These are phyloP conservation scores for Xylariales sp. DNA, from an alignment of 2,329 filamentous ascomycete genomes.

Conservation along the genomic window DNA sequence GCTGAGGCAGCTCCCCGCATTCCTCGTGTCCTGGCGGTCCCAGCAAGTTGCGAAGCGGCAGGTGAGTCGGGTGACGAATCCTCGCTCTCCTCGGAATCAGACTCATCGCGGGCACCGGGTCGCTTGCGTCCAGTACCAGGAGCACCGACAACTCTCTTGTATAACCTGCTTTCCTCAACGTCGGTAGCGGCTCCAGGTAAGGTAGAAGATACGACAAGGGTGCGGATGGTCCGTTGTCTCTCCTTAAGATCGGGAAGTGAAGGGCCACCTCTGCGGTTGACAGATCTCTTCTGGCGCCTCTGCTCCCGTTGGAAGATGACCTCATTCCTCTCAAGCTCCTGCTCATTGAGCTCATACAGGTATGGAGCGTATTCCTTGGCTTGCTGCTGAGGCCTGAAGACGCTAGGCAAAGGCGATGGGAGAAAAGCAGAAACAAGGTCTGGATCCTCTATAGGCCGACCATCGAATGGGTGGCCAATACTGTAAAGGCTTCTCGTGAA, in stretches of 20 bases:
- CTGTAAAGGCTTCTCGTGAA: conserved; percentile 93
- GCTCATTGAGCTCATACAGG: conserved; percentile 88
- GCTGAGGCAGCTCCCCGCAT: conserved; percentile 85
- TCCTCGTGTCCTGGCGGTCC: conserved; percentile 79
- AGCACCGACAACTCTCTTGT: conserved; percentile 66
- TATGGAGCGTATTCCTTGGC: conserved; percentile 94
- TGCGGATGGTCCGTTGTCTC: conserved; percentile 86
- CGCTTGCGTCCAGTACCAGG: conserved; percentile 53
- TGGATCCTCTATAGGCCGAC: conserved; percentile 84
- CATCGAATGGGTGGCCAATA: conserved; percentile 91
- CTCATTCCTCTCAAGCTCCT: conserved; percentile 85
- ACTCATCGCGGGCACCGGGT: conserved; percentile 58
- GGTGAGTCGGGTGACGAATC: conserved; percentile 86
- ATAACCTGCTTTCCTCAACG: conserved; percentile 81
- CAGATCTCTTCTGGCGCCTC: conserved; percentile 83
- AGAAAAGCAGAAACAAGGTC: conserved; percentile 84
- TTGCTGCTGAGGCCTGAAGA: conserved; percentile 86
- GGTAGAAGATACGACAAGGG: conserved; percentile 85
- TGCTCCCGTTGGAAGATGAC: conserved; percentile 91
- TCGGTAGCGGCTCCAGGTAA: conserved; percentile 78
- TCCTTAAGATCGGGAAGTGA: conserved; percentile 95
- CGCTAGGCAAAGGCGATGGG: conserved; percentile 72
- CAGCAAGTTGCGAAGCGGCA: conserved; percentile 65
- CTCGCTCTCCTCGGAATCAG: conserved; percentile 88
- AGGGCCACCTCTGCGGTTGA: conserved; percentile 88